Conservation (phyloP, 345 rosid species). For the Salix suchowensis region DNA sequence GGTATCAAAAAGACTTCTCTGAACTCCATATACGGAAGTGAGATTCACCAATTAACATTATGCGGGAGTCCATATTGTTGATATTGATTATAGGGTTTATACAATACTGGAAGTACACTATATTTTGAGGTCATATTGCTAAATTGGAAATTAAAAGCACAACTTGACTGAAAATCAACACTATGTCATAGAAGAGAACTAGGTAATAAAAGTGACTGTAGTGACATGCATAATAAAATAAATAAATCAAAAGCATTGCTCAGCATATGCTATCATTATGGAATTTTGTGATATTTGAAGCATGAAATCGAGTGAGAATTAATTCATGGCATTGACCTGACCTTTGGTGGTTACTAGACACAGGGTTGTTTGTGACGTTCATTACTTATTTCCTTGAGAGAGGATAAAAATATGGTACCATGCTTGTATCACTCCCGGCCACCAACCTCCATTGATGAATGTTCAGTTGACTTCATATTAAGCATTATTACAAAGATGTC, state of each 20-base stretch:
- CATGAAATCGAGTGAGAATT: not conserved
- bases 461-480: not conserved
- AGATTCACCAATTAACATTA: not conserved
- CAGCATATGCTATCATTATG: not conserved
- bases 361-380: not conserved
- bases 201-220: not conserved
- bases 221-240: not conserved
- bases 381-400: no score
- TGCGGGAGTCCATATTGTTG: no score
- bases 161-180: not conserved
- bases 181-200: not conserved
- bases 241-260: not conserved
- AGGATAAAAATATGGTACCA: no score
- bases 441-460: not conserved
- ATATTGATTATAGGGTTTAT: not conserved
- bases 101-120: not conserved
- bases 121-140: no score
- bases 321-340: not conserved
- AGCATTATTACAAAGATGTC: not conserved
- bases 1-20: not conserved
- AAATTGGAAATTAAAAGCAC: not conserved
- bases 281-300: not conserved
- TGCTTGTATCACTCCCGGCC: no score
- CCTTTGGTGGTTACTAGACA: no score
- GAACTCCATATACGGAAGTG: not conserved